Percentiles rank a stretch among this genome's conserved stretches.
phyloP scores from a whole-genome alignment of 2,329 filamentous ascomycete genomes.

The Paraconiothyrium brasiliense region DNA sequence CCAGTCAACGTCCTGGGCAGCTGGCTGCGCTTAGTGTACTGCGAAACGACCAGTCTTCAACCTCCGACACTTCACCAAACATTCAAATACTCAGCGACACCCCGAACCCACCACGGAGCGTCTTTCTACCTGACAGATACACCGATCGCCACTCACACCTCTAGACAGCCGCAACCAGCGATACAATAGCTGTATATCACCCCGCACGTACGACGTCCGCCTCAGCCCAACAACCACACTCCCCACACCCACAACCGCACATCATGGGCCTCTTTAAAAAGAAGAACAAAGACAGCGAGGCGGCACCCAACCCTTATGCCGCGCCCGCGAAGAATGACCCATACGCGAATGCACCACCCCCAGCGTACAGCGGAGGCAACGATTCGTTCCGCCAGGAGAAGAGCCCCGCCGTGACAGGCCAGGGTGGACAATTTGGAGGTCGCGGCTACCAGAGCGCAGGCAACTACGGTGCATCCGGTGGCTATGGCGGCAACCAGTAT shows the following conservation, averaged over 20 bases:
- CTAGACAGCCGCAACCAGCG: background rate
- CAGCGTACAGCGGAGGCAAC: constrained; percentile 48
- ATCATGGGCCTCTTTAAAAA: constrained; percentile 63
- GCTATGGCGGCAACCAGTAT: constrained; percentile 61
- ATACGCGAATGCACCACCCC: constrained; percentile 58
- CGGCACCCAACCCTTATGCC: constrained; percentile 64
- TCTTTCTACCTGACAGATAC: background rate
- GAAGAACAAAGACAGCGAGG: constrained; percentile 61
- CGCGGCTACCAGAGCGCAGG: constrained; percentile 31
- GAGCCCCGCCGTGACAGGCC: constrained; percentile 52
- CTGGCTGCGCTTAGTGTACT: constrained; percentile 1
- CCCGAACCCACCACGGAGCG: background rate
- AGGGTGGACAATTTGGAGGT: constrained; percentile 56
- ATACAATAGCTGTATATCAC: background rate
- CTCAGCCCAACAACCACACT: background rate
- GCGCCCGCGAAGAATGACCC: constrained; percentile 61
- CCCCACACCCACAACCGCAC: background rate
- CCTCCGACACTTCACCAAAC: constrained; percentile 1
- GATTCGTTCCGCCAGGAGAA: constrained; percentile 54
- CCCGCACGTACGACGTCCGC: background rate
- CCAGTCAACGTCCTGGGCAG: background rate
- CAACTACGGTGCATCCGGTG: constrained; percentile 41
- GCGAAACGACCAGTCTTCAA: background rate
- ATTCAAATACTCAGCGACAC: constrained; percentile 5
- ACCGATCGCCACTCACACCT: background rate